These are phyloP conservation scores for Kwoniella pini DNA, from an alignment of 768 basidiomycete species.

Conservation along the genomic window DNA sequence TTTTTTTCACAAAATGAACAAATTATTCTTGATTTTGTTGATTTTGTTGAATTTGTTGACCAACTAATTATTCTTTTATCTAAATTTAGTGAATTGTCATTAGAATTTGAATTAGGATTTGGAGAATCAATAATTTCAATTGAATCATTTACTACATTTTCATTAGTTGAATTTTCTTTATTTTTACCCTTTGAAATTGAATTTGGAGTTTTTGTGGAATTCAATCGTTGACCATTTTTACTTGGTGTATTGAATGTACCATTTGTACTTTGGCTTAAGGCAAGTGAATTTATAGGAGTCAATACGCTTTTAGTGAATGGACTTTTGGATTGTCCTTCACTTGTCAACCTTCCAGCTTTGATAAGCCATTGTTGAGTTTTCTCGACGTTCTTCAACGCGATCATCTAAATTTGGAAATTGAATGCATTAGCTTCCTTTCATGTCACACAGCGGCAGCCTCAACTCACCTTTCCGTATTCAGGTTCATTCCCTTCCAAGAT, in stretches of 20 bases:
- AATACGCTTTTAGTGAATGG: not conserved
- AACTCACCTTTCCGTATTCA: constrained; percentile 11
- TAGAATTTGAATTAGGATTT: not conserved
- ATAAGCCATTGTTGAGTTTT: not conserved
- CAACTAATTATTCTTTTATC: too few species aligned
- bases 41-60: not conserved
- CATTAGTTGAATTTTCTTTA: not conserved
- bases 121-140: constrained; percentile 1
- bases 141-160: not conserved
- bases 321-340: not conserved
- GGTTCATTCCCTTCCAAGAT: constrained; percentile 11
- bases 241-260: not conserved
- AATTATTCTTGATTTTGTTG: not conserved
- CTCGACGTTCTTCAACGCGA: constrained; percentile 1
- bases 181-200: not conserved
- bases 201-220: not conserved
- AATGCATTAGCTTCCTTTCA: too few species aligned
- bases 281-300: not conserved
- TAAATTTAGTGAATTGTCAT: not conserved
- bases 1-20: constrained; percentile 19
- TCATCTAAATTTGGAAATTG: not conserved
- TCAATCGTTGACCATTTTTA: not conserved
- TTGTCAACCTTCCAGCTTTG: constrained; percentile 3
- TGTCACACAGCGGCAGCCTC: not conserved
- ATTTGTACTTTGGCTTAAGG: not conserved